Percentiles rank a stretch among this genome's conserved stretches.
Evolutionary conservation across 306 rosid genomes (phyloP).

Genomic region (Rosa rugosa): DNA sequence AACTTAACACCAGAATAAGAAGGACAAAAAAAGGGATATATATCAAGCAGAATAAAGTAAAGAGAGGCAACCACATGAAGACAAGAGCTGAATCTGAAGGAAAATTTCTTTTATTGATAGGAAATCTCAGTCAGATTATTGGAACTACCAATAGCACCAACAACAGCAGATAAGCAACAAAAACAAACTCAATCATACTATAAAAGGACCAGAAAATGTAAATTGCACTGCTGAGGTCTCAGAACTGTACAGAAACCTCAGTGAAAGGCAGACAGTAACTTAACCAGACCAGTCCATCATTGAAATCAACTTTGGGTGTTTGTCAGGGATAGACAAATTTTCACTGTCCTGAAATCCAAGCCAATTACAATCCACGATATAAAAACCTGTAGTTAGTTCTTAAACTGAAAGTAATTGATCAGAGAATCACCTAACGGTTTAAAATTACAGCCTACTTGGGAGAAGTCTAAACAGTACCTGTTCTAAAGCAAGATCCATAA

Average conservation of each 20-base stretch:
- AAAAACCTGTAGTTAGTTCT: neutral
- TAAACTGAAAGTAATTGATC: neutral
- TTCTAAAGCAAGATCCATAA: slow-evolving; percentile 77
- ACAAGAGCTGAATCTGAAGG: neutral
- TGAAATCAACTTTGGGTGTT: too few species aligned
- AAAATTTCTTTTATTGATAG: neutral
- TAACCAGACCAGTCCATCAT: neutral
- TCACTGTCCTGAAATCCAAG: neutral
- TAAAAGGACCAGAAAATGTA: neutral
- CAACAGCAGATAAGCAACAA: neutral
- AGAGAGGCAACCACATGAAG: neutral
- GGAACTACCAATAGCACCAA: neutral
- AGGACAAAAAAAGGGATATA: neutral
- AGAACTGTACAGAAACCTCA: neutral
- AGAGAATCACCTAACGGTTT: too few species aligned
- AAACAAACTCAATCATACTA: neutral
- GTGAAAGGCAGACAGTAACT: neutral
- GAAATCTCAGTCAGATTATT: neutral
- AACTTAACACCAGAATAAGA: slow-evolving; percentile 4
- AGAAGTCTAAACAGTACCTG: slow-evolving; percentile 40
- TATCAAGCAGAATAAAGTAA: neutral
- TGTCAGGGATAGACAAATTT: too few species aligned
- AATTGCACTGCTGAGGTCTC: neutral
- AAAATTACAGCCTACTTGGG: neutral
- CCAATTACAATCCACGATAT: neutral